Base-by-base conservation (phyloP, 2,329 filamentous ascomycete species). In the Clarireedia hainanense region DNA sequence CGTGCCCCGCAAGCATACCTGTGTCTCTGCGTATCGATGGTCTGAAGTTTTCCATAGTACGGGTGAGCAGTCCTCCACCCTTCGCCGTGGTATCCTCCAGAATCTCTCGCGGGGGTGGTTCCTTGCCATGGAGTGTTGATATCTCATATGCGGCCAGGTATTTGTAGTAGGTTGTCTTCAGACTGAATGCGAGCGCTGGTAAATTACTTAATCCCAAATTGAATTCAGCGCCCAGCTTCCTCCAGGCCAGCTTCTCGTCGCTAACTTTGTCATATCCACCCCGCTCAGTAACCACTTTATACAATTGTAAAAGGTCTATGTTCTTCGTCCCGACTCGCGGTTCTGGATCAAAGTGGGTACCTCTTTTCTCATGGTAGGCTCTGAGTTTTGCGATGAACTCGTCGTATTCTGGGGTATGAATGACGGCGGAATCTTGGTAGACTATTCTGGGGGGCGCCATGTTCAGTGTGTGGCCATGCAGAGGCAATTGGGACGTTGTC, bases 81-180 rank as follows among this genome's bases (percentile, higher is more conserved):
- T 91, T 94, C 6, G 90, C 91, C 6, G 89, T 74, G 37, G 67
- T 65, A 57, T 91, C 84, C 71, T 96, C 91, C 36, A 96, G 76
- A 48, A 95, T 95, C 65, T 95, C 89, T 64, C 88, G 90, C 5
- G 90, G 89, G 15, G 91, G 91, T 0, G 91, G 91, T 60, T 91
- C 88, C 70, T 87, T 84, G 53, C 84, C 80, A 72, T 91, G 87
- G 43, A 91, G 74, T 10, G 83, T 86, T 47, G 81, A 82, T 66
- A 95, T 94, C 72, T 95, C 91, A 71, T 88, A 96, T 1, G 91
- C 90, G 12, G 87, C 86, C 46, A 96, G 80, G 65, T 92, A 90
- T 71, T 90, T 91, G 76, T 95, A 95, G 74, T 94, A 96, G 60
- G 88, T 84, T 55, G 88, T 86, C 74, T 96, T 96, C 55, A 95